Conservation (phyloP, 345 rosid species). For the Euphorbia lathyris region DNA sequence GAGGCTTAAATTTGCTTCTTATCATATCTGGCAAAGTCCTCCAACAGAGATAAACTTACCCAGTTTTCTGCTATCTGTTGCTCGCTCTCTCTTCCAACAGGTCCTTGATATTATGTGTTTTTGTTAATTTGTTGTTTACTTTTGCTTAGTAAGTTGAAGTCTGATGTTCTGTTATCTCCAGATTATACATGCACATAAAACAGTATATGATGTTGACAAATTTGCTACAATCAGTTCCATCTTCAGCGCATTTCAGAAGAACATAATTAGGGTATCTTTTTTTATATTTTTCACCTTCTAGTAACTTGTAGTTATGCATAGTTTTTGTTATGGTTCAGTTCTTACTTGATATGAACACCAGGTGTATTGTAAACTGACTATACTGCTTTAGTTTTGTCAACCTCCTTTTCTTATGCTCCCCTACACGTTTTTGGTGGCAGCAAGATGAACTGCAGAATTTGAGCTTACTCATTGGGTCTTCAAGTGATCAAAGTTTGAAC, state of each 20-base stretch:
- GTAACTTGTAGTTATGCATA: neutral
- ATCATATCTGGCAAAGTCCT: slow-evolving; percentile 52
- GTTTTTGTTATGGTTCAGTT: neutral
- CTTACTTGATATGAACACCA: neutral
- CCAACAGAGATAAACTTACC: slow-evolving; percentile 29
- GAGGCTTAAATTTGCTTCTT: slow-evolving; percentile 57
- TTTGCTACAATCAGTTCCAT: slow-evolving; percentile 54
- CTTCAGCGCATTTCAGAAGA: slow-evolving; percentile 40
- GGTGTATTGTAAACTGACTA: neutral
- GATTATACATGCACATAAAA: slow-evolving; percentile 67
- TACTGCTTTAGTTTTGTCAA: neutral
- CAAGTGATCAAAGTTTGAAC: slow-evolving; percentile 61
- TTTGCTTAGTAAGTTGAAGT: neutral
- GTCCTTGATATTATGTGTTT: slow-evolving; percentile 33
- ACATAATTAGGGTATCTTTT: slow-evolving; percentile 39
- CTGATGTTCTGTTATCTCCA: slow-evolving; percentile 35
- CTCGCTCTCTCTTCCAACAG: slow-evolving; percentile 64
- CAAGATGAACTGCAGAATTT: slow-evolving; percentile 38
- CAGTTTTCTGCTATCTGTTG: slow-evolving; percentile 48
- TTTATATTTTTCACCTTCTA: neutral
- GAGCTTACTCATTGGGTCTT: slow-evolving; percentile 48
- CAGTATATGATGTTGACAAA: slow-evolving; percentile 54
- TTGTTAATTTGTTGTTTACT: neutral
- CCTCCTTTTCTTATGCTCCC: neutral
- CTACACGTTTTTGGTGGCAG: slow-evolving; percentile 31